A percentile compares a stretch with the other conserved stretches of the same genome.
Conservation (phyloP, 257 asterid genomes). For the Ilex aquifolium region DNA sequence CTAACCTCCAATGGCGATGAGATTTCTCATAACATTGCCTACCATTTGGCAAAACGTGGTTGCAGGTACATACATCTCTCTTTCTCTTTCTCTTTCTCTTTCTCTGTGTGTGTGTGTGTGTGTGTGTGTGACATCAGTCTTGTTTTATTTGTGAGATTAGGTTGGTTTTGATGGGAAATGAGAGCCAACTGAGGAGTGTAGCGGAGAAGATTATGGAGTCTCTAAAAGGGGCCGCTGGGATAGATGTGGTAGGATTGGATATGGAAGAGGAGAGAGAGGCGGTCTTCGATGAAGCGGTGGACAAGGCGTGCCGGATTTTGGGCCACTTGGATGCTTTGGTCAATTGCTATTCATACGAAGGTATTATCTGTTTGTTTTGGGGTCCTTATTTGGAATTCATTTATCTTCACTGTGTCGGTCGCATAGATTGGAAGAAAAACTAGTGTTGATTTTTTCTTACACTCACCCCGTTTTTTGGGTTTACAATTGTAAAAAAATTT, state of each 20-base stretch:
- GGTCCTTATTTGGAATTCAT: too few species aligned
- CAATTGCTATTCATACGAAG: conserved; percentile 79
- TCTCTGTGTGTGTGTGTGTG: background rate
- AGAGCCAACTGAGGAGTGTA: conserved; percentile 42
- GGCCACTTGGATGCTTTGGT: conserved; percentile 76
- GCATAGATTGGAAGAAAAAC: too few species aligned
- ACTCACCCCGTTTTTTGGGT: too few species aligned
- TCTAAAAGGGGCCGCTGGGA: conserved; percentile 30
- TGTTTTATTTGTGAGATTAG: conserved; percentile 22
- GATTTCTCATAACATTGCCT: conserved; percentile 61
- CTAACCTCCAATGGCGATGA: conserved; percentile 83
- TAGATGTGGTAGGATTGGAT: conserved; percentile 63
- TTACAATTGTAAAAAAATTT: too few species aligned
- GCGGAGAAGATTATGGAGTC: conserved; percentile 51
- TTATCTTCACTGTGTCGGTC: too few species aligned
- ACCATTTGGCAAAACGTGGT: conserved; percentile 66
- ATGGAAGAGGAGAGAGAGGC: conserved; percentile 65
- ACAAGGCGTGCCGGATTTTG: conserved; percentile 42
- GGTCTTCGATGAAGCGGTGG: conserved; percentile 58
- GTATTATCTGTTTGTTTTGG: conserved; percentile 16
- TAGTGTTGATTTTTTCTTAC: too few species aligned
- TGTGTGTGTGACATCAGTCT: background rate
- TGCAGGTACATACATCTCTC: conserved; percentile 46
- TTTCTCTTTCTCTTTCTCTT: background rate
- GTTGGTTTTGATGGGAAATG: conserved; percentile 75